Evolutionary conservation across 495 filamentous ascomycete species (phyloP), one percentile per base, ranked within the genome.

Genomic region (Cercophora samala): DNA sequence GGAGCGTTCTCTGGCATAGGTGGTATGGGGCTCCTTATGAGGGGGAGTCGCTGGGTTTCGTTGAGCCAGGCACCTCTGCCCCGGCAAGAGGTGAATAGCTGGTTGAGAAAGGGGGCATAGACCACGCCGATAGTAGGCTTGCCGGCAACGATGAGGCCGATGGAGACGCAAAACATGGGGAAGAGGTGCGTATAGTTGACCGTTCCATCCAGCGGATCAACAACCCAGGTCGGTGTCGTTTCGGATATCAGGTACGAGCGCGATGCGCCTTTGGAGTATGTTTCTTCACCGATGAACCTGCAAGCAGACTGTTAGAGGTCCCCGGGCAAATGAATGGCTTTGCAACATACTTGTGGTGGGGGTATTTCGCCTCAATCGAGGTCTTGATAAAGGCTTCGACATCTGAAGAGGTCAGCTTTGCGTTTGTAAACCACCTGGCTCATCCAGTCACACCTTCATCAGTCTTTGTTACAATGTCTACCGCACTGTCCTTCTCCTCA

Each of bases 181-280:
- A 90, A 89, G 15, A 89, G 77, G 74, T 91, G 88, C 17, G 86
- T 90, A 76, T 88, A 90, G 76, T 90, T 90, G 63, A 90, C 88
- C 17, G 89, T 91, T 70, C 88, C 88, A 67, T 91, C 88, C 55
- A 90, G 75, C 6, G 88, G 88, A 72, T 91, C 88, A 51, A 90
- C 82, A 72, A 84, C 87, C 89, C 88, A 91, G 65, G 88, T 91
- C 55, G 88, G 89, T 1, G 64, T 58, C 18, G 64, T n/a, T 6
- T 60, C 22, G 56, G 79, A 76, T 68, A 91, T 86, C 5, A 90
- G 81, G 68, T 91, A 91, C 24, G 86, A 78, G 70, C 84, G 82
- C 1, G 82, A 78, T 17, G 78, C 26, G 24, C 85, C 83, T 70
- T 86, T 85, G 53, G 86, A 86, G 71, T 91, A 91, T 26, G 82